phyloP scores from a whole-genome alignment of 495 filamentous ascomycete species.

The Neurospora intermedia region DNA sequence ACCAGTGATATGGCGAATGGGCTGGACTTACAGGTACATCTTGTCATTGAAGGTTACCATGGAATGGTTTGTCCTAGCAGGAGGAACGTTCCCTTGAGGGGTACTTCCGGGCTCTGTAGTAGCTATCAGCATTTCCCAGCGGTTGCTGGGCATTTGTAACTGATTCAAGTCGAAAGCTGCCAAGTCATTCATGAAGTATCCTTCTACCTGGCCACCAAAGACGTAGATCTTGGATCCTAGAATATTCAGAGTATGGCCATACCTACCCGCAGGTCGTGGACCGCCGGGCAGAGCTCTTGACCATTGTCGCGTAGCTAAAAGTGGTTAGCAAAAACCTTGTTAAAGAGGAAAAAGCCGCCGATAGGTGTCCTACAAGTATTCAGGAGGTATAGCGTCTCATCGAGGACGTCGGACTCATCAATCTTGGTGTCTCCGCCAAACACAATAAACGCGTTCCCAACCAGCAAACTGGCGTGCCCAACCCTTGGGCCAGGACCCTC shows the following conservation, averaged over 20 bases:
- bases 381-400: conserved; percentile 91
- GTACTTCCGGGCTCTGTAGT: conserved; percentile 61
- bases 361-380: conserved; percentile 72
- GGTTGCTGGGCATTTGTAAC: conserved; percentile 74
- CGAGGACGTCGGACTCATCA: conserved; percentile 79
- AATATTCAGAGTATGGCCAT: conserved; percentile 94
- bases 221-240: conserved; percentile 92
- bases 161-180: conserved; percentile 93
- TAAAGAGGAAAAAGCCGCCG: background rate
- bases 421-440: conserved; percentile 98
- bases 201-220: conserved; percentile 96
- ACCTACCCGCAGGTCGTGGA: conserved; percentile 75
- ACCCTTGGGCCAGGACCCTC: conserved; percentile 95
- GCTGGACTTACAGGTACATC: conserved; percentile 69
- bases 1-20: background rate
- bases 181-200: conserved; percentile 96
- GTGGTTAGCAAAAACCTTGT: conserved; percentile 13
- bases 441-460: conserved; percentile 98
- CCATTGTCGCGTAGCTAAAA: conserved; percentile 90
- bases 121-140: conserved; percentile 82
- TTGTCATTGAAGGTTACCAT: conserved; percentile 88
- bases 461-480: conserved; percentile 86
- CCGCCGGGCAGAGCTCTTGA: conserved; percentile 81
- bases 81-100: conserved; percentile 61
- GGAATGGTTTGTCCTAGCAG: conserved; percentile 89